These are phyloP conservation scores for Candida glucosophila DNA, from an alignment of 1,139 yeast species.

Conservation along the genomic window DNA sequence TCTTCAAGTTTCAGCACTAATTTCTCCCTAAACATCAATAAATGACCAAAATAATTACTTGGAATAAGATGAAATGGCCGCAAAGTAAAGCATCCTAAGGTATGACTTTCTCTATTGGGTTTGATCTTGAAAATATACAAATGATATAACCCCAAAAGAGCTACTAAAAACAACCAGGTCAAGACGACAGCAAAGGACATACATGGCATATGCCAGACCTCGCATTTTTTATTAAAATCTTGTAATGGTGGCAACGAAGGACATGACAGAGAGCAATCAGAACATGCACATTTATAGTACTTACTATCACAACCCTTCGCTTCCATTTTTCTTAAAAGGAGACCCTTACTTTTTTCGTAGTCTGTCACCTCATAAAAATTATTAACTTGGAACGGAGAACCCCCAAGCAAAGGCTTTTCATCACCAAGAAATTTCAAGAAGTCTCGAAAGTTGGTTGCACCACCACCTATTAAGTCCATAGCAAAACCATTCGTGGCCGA, in stretches of 20 bases:
- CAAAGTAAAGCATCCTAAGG: conserved; percentile 5
- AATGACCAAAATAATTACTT: not conserved
- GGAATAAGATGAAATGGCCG: conserved; percentile 5
- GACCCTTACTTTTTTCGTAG: conserved; percentile 11
- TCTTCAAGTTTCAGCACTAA: conserved; percentile 13
- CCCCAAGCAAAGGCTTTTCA: conserved; percentile 87
- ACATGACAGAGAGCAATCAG: conserved; percentile 80
- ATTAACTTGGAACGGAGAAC: conserved; percentile 92
- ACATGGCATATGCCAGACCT: conserved; percentile 61
- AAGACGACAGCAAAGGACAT: conserved; percentile 56
- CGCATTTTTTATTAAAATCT: conserved; percentile 32
- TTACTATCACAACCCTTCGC: conserved; percentile 53
- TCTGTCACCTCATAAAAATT: conserved; percentile 40
- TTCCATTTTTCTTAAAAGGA: conserved; percentile 19
- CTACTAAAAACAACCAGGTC: conserved; percentile 33
- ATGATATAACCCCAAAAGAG: conserved; percentile 32
- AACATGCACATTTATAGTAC: conserved; percentile 76
- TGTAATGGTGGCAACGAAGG: conserved; percentile 50
- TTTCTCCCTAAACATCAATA: conserved; percentile 6
- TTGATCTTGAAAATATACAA: conserved; percentile 15
- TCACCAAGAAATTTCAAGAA: conserved; percentile 88
- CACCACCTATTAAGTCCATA: conserved; percentile 96
- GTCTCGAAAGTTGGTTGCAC: conserved; percentile 64
- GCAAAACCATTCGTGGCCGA: conserved; percentile 94
- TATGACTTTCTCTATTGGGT: conserved; percentile 3